These are phyloP conservation scores for Arthrinium puccinioides DNA, from an alignment of 2,329 filamentous ascomycete genomes.

Conservation along the genomic window DNA sequence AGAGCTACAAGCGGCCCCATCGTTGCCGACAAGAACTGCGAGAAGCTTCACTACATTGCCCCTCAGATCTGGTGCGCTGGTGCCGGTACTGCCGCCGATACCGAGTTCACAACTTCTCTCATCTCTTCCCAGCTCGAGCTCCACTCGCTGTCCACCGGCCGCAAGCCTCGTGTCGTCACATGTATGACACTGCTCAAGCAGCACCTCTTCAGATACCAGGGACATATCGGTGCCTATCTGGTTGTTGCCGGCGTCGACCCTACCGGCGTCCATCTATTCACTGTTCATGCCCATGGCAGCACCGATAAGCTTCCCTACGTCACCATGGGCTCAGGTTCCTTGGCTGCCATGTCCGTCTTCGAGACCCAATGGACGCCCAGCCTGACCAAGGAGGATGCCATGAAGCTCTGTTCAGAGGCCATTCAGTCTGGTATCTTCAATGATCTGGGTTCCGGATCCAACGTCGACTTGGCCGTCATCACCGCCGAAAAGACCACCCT, in stretches of 20 bases:
- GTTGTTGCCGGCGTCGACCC: constrained; percentile 96
- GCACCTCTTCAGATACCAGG: constrained; percentile 97
- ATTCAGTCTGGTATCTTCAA: constrained; percentile 98
- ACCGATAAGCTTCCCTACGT: constrained; percentile 99
- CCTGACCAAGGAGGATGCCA: constrained; percentile 63
- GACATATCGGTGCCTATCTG: constrained; percentile 94
- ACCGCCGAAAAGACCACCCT: constrained; percentile 91
- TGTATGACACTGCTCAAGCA: constrained; percentile 99
- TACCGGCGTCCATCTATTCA: constrained; percentile 91
- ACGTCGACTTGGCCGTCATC: constrained; percentile 95
- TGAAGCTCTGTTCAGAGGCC: constrained; percentile 64
- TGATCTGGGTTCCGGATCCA: constrained; percentile 92
- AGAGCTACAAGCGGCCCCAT: constrained; percentile 95
- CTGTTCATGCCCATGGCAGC: constrained; percentile 94
- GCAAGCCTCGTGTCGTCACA: constrained; percentile 93
- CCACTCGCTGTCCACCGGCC: constrained; percentile 91
- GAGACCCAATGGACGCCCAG: constrained; percentile 88
- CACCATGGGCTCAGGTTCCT: constrained; percentile 93
- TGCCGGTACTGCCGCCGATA: constrained; percentile 94
- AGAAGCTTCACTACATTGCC: constrained; percentile 98
- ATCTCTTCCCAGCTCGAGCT: constrained; percentile 98
- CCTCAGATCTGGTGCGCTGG: constrained; percentile 99
- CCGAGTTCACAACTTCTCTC: constrained; percentile 96
- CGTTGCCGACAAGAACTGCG: constrained; percentile 99
- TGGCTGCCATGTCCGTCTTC: constrained; percentile 97